These are phyloP conservation scores for Lantana camara DNA, from an alignment of 257 asterid species.

Conservation along the genomic window DNA sequence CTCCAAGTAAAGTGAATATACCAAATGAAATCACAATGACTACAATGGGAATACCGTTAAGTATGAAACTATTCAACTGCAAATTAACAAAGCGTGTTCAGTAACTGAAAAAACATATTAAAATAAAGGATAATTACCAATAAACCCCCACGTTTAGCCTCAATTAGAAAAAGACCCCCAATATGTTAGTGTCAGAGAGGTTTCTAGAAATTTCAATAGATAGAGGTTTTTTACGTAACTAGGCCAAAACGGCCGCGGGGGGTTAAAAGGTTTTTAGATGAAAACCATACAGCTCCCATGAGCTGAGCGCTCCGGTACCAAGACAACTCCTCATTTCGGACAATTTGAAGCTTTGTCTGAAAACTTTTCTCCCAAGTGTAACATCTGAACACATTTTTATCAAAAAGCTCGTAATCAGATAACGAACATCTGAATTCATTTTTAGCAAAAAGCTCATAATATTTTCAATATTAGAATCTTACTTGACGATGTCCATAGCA, in stretches of 20 bases:
- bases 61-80: conserved; percentile 83
- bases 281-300: conserved; percentile 79
- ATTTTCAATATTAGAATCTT: conserved; percentile 32
- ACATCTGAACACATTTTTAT: conserved; percentile 61
- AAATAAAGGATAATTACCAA: too few species aligned
- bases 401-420: conserved; percentile 25
- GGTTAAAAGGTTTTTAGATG: conserved; percentile 16
- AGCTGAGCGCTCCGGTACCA: conserved; percentile 88
- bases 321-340: conserved; percentile 77
- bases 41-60: conserved; percentile 88
- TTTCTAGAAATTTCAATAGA: too few species aligned
- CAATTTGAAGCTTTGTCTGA: conserved; percentile 72
- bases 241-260: too few species aligned
- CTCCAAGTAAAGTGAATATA: conserved; percentile 81
- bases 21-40: conserved; percentile 91
- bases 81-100: conserved; percentile 29
- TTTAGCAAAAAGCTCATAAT: conserved; percentile 5
- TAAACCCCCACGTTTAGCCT: too few species aligned
- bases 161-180: background rate
- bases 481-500: conserved; percentile 99
- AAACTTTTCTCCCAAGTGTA: conserved; percentile 97
- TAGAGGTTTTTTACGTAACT: too few species aligned
- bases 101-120: background rate
- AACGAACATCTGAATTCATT: conserved; percentile 6
- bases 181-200: background rate